Conservation (phyloP, 768 basidiomycete species). For the Auricularia sp. region DNA sequence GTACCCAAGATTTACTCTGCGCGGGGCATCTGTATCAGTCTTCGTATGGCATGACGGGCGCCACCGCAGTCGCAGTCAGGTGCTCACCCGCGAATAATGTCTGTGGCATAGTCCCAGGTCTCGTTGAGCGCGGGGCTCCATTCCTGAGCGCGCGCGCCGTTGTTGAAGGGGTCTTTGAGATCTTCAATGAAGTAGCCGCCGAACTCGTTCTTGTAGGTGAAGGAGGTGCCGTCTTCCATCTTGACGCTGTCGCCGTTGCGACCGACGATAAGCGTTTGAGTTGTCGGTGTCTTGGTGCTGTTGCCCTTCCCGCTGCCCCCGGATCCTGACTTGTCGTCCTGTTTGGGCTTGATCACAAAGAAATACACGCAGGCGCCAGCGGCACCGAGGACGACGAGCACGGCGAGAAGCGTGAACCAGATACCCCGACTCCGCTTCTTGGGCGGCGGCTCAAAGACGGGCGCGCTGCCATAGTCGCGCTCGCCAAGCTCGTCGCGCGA, state of each 20-base stretch:
- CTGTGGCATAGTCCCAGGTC: constrained; percentile 57
- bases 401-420: constrained; percentile 3
- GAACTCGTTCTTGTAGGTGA: constrained; percentile 68
- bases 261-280: constrained; percentile 34
- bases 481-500: neutral
- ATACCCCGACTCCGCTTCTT: neutral
- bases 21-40: neutral
- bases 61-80: neutral
- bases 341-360: constrained; percentile 12
- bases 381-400: constrained; percentile 10
- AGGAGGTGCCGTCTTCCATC: constrained; percentile 55
- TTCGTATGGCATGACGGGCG: neutral
- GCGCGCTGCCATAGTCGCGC: neutral
- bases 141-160: constrained; percentile 60
- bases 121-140: constrained; percentile 75
- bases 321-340: neutral
- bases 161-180: constrained; percentile 64
- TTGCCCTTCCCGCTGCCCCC: neutral
- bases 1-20: constrained; percentile 80
- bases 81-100: constrained; percentile 51
- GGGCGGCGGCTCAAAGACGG: neutral
- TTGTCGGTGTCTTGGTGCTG: constrained; percentile 11
- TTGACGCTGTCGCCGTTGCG: constrained; percentile 60
- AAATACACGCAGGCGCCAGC: constrained; percentile 15
- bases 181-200: constrained; percentile 69